Base-by-base conservation (phyloP, 2,329 filamentous ascomycete genomes). In the Ophiostoma triangulosporum region DNA sequence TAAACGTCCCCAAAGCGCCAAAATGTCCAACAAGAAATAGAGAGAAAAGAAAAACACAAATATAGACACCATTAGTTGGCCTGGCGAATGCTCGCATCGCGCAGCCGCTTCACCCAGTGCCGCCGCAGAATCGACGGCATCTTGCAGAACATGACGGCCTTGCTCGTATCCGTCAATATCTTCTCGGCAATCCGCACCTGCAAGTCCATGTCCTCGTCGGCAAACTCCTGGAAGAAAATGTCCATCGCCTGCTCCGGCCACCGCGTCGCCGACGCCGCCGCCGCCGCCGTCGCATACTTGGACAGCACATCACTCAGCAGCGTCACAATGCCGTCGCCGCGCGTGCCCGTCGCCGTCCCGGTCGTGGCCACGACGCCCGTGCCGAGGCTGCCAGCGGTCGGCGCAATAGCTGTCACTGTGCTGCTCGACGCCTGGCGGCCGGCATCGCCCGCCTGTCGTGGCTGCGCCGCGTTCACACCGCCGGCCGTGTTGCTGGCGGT, bases 91-190 rank as follows among this genome's bases (percentile, higher is more conserved):
- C 67, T 68, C 54, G 70, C 64, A 58, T 78, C 76, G 26, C 74
- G 64, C 53, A 78, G 65, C 53, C 73, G 65, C 60, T 70, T 73
- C 2, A 81, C 73, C 77, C 77, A 81, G 59, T 80, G 76, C 56
- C 71, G 69, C 48, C 77, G 68, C 56, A 81, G 64, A 11, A 64
- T 62, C 2, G 69, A 64, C 0, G 76, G 73, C 75, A 80, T 80
- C 66, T 80, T 80, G 67, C 76, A 78, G 58, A 80, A 81, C 40
- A 80, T 71, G 70, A 80, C 75, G 29, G 77, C 78, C 62, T 78
- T 80, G 61, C 74, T 75, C 57, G 79, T 74, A 58, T 80, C 74
- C n/a, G 74, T 72, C 26, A 81, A 67, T 1, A 76, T 72, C 57
- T 76, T 76, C 62, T 81, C 77, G 0, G 76, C 76, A 32, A 81